These are phyloP conservation scores for Trichomonas vaginalis DNA, from an alignment of 208 protist genomes.

Conservation along the genomic window DNA sequence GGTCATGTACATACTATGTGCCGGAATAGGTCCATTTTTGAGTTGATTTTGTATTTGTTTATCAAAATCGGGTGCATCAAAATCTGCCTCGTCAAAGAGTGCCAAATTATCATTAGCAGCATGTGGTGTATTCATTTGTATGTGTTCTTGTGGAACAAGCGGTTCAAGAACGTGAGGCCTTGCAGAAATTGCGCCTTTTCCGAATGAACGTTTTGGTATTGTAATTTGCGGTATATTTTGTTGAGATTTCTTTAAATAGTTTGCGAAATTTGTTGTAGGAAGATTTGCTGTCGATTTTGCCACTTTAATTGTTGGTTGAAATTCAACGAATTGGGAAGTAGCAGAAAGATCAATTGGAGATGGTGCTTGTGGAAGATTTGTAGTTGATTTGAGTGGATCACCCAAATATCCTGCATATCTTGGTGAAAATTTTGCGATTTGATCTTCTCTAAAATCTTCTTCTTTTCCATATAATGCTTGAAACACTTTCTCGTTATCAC, in stretches of 20 bases:
- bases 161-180: neutral
- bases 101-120: neutral
- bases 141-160: neutral
- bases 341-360: neutral
- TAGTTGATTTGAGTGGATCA: neutral
- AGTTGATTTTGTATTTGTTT: neutral
- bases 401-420: neutral
- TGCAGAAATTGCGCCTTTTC: neutral
- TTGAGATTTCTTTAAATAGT: neutral
- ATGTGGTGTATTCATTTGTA: neutral
- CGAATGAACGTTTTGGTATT: neutral
- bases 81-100: neutral
- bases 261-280: neutral
- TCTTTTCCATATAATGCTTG: neutral
- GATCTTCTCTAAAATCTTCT: neutral
- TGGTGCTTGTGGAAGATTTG: neutral
- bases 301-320: neutral
- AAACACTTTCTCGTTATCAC: neutral
- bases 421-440: neutral
- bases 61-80: neutral
- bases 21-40: neutral
- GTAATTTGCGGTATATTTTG: neutral
- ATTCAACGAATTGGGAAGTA: neutral
- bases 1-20: neutral
- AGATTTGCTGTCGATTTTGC: neutral